These are phyloP conservation scores for Pelagomonas calceolata DNA, from an alignment of 108 stramenopile species.

Conservation along the genomic window DNA sequence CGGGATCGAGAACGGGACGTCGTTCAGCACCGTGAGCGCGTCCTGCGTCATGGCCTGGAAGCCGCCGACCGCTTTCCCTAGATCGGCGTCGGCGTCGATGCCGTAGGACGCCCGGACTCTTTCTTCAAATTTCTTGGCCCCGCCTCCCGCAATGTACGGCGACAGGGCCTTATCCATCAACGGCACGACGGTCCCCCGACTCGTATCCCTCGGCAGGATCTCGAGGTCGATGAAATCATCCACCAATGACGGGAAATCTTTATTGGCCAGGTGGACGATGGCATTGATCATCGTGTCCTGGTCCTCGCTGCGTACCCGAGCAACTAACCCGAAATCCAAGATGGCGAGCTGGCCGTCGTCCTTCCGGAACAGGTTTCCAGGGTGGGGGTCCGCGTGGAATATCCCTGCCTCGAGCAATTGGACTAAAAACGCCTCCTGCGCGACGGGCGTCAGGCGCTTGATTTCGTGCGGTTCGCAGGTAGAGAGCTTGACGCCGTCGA, in stretches of 20 bases:
- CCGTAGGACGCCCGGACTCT: conserved; percentile 65
- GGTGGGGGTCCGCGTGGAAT: conserved; percentile 57
- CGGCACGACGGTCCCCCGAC: conserved; percentile 42
- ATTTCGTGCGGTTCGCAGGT: conserved; percentile 49
- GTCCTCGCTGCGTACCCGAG: conserved; percentile 51
- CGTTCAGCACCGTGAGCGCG: conserved; percentile 73
- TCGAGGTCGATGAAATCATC: conserved; percentile 72
- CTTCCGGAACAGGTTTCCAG: conserved; percentile 60
- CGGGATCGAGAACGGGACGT: conserved; percentile 74
- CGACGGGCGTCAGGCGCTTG: conserved; percentile 49
- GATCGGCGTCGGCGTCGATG: conserved; percentile 52
- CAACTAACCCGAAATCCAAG: conserved; percentile 79
- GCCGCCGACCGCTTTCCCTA: conserved; percentile 60
- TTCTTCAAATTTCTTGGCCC: conserved; percentile 74
- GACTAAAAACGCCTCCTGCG: conserved; percentile 42
- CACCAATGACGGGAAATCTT: conserved; percentile 68
- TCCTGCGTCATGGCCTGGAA: conserved; percentile 66
- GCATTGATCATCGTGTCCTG: conserved; percentile 69
- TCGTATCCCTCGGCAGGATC: conserved; percentile 62
- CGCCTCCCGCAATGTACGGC: conserved; percentile 78
- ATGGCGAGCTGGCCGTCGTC: conserved; percentile 58
- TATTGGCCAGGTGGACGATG: conserved; percentile 77
- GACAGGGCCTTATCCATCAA: conserved; percentile 81
- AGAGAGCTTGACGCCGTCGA: conserved; percentile 67
- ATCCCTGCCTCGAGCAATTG: conserved; percentile 39